phyloP scores from a whole-genome alignment of 2,329 filamentous ascomycete species.

The Apiospora sp. region DNA sequence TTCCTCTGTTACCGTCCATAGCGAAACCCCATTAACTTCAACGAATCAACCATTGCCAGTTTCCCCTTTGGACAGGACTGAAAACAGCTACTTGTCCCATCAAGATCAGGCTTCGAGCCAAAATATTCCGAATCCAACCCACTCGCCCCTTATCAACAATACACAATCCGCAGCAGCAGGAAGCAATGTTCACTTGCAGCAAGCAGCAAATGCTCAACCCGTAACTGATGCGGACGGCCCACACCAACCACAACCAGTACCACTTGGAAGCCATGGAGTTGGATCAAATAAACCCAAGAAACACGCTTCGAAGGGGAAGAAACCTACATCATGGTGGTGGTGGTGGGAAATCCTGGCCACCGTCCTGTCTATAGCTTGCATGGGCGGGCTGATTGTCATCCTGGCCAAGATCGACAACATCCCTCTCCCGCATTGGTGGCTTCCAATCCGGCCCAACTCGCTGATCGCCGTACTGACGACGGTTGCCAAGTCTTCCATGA shows the following conservation, averaged over 20 bases:
- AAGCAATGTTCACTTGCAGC: too few relatives aligned
- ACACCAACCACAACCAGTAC: not conserved
- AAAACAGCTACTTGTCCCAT: not conserved
- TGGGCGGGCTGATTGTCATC: slow-evolving; percentile 28
- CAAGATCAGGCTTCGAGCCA: not conserved
- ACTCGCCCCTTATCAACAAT: not conserved
- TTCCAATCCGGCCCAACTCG: slow-evolving; percentile 40
- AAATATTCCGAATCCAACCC: not conserved
- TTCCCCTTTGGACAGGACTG: not conserved
- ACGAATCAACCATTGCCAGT: not conserved
- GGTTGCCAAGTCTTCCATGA: slow-evolving; percentile 32
- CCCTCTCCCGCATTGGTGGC: slow-evolving; percentile 31
- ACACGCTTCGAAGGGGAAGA: not conserved
- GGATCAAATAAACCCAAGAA: not conserved
- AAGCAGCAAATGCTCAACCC: not conserved
- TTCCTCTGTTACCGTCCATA: not conserved
- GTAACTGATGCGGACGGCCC: not conserved
- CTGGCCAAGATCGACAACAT: slow-evolving; percentile 30
- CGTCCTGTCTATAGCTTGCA: slow-evolving; percentile 28
- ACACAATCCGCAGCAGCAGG: not conserved
- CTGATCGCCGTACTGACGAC: slow-evolving; percentile 35
- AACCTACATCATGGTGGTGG: not conserved
- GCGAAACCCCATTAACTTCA: not conserved
- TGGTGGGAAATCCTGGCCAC: not conserved
- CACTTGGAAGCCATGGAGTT: not conserved